Percentiles rank a stretch among this genome's conserved stretches.
These are phyloP conservation scores for Tinospora cordifolia DNA, from an alignment of 164 flowering plant genomes.

Conservation along the genomic window DNA sequence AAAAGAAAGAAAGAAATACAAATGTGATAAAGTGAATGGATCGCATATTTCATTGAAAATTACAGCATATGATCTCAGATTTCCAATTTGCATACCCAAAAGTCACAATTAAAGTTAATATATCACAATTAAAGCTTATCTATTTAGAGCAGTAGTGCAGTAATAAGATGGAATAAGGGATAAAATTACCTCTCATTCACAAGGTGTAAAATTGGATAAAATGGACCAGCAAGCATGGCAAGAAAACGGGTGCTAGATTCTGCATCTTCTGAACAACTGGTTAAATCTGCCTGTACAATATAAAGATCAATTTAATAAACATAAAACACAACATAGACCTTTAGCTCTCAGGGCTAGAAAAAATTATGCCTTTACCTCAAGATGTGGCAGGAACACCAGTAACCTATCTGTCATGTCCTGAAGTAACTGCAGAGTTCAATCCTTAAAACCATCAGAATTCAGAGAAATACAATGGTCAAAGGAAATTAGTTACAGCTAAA, in stretches of 20 bases:
- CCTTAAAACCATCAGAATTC: slow-evolving; percentile 29
- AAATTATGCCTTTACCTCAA: slow-evolving; percentile 53
- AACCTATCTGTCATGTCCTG: slow-evolving; percentile 77
- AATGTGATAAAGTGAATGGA: no score
- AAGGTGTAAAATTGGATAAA: slow-evolving; percentile 71
- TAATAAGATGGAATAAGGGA: not conserved
- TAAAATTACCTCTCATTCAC: slow-evolving; percentile 59
- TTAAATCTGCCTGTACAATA: slow-evolving; percentile 60
- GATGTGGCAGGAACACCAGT: slow-evolving; percentile 70
- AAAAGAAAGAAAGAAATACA: no score
- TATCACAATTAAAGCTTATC: no score
- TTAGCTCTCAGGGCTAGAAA: not conserved
- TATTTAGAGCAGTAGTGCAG: no score
- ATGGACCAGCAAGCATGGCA: slow-evolving; percentile 91
- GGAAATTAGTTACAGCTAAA: slow-evolving; percentile 5
- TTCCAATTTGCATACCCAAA: no score
- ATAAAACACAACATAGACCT: not conserved
- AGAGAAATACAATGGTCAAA: slow-evolving; percentile 14
- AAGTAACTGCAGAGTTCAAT: slow-evolving; percentile 69
- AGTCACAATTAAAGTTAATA: no score
- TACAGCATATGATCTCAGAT: no score
- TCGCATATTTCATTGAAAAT: no score
- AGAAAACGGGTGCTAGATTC: slow-evolving; percentile 64
- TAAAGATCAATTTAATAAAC: slow-evolving; percentile 11
- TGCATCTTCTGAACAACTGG: slow-evolving; percentile 51